A percentile compares a stretch with the other conserved stretches of the same genome.
phyloP scores from a whole-genome alignment of 106 monocot genomes.

The Apostasia shenzhenica region DNA sequence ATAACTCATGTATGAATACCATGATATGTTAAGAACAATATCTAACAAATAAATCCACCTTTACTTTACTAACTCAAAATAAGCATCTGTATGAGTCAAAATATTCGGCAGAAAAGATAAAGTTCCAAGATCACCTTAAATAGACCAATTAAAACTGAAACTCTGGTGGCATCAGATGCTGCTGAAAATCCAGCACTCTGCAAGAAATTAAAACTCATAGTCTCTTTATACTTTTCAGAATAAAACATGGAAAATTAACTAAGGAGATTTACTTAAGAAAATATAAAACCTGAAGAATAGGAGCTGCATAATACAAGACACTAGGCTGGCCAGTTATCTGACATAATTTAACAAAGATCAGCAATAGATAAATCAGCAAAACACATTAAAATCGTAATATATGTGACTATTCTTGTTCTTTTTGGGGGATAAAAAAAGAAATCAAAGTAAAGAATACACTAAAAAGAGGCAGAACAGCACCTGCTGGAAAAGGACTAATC shows the following conservation, averaged over 20 bases:
- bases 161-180: slow-evolving; percentile 93
- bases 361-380: not conserved
- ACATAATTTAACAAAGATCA: slow-evolving; percentile 3
- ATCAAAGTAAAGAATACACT: not conserved
- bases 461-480: slow-evolving; percentile 15
- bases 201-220: slow-evolving; percentile 5
- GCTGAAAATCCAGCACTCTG: slow-evolving; percentile 98
- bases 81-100: too few species aligned
- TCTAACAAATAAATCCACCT: too few species aligned
- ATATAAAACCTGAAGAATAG: slow-evolving; percentile 80
- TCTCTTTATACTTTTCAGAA: not conserved
- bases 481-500: slow-evolving; percentile 97
- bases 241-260: not conserved
- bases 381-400: not conserved
- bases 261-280: not conserved
- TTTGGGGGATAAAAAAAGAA: not conserved
- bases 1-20: too few species aligned
- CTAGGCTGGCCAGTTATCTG: slow-evolving; percentile 99
- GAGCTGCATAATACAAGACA: slow-evolving; percentile 94
- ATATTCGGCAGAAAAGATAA: too few species aligned
- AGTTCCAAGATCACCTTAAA: slow-evolving; percentile 57
- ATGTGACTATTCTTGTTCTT: not conserved
- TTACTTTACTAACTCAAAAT: too few species aligned
- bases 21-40: too few species aligned
- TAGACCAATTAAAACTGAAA: slow-evolving; percentile 79